These are phyloP conservation scores for Phyllosticta citribraziliensis DNA, from an alignment of 2,329 filamentous ascomycete species.

Conservation along the genomic window DNA sequence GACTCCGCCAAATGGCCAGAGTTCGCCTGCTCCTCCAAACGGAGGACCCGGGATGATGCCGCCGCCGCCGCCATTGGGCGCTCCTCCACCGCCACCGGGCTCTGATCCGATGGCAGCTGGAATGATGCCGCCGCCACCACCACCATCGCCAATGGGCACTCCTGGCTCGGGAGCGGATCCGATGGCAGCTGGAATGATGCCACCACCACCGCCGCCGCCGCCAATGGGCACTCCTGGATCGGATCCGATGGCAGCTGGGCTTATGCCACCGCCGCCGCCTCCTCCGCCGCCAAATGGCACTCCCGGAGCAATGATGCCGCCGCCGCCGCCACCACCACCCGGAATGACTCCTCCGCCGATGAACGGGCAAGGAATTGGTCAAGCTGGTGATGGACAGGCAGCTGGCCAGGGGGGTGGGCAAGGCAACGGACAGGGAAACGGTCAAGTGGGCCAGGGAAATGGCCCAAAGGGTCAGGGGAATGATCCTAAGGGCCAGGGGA, in stretches of 20 bases:
- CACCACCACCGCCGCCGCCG: no score
- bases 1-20: no score
- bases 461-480: no score
- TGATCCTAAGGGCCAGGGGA: no score
- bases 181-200: not conserved
- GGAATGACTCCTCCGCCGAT: not conserved
- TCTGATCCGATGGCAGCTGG: not conserved
- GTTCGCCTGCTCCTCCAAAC: no score
- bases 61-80: not conserved
- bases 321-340: not conserved
- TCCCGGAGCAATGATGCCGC: not conserved
- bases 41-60: no score
- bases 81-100: not conserved
- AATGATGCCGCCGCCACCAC: not conserved
- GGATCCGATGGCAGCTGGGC: not conserved
- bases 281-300: not conserved
- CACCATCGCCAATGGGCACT: not conserved
- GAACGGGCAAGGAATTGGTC: not conserved
- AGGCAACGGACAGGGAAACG: no score
- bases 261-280: no score
- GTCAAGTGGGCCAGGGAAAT: no score
- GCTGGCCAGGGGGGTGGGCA: not conserved
- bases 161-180: no score
- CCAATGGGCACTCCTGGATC: no score
- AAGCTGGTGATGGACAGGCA: not conserved